phyloP scores from a whole-genome alignment of 2,329 filamentous ascomycete species.

The Onygena corvina region DNA sequence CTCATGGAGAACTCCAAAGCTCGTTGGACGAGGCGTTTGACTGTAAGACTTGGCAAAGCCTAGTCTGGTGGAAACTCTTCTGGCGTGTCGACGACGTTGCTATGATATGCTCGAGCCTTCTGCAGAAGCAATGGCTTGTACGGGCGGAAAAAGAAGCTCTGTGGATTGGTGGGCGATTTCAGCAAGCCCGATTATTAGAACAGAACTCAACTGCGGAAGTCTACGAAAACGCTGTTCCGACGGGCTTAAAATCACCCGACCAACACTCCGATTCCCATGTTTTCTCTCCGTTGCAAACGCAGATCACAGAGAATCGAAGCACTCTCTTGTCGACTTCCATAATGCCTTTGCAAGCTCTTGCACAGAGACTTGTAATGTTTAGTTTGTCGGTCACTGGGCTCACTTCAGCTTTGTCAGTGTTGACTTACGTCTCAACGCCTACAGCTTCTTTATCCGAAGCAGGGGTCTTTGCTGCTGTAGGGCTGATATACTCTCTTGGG shows the following conservation, averaged over 20 bases:
- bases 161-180: constrained; percentile 66
- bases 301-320: constrained; percentile 59
- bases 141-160: constrained; percentile 70
- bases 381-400: constrained; percentile 61
- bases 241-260: neutral
- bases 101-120: constrained; percentile 67
- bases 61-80: constrained; percentile 90
- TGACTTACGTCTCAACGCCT: constrained; percentile 44
- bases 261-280: neutral
- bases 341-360: constrained; percentile 58
- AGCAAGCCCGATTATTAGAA: constrained; percentile 46
- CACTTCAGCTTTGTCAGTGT: constrained; percentile 43
- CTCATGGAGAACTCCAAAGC: constrained; percentile 71
- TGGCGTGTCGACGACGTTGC: constrained; percentile 89
- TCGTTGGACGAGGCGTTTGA: constrained; percentile 67
- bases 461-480: constrained; percentile 47
- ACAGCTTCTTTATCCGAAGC: constrained; percentile 45
- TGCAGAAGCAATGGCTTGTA: constrained; percentile 64
- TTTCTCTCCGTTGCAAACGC: constrained; percentile 49
- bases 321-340: constrained; percentile 56
- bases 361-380: constrained; percentile 62
- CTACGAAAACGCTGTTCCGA: neutral
- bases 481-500: constrained; percentile 45
- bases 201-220: constrained; percentile 4
- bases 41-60: constrained; percentile 62